Evolutionary conservation across 164 flowering plant species (phyloP), one percentile per base, ranked within the genome.

Genomic region (Litsea cubeba): DNA sequence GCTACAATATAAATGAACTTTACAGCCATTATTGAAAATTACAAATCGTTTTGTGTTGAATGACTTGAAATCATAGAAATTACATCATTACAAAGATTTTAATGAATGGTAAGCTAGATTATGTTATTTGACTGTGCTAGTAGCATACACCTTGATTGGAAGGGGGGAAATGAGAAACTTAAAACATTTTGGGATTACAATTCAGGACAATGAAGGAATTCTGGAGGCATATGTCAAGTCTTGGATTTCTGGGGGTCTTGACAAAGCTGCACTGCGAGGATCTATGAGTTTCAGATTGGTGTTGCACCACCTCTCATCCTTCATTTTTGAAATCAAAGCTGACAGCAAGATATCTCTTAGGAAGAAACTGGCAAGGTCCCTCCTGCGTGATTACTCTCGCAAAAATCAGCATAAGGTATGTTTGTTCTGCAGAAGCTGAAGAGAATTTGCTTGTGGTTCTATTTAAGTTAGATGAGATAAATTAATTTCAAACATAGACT

Each of bases 231-330:
- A 89, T 82, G 85, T 79, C 30, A 93, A 91, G 79, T 88, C 97
- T n/a, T 95, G 98, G 98, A 80, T 80, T 66, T 84, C 96, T 75
- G 97, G 96, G 72, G 84, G 83, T 28, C 94, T 93, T n/a, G 98
- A 95, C 80, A 88, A 77, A 84, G 95, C 99, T 80, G 87, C 84
- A 50, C 69, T 60, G 66, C 84, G 96, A 73, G 79, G 82, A 72
- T 89, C 97, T 58, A 46, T 87, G 25, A 73, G 94, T 67, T 93
- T 81, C 75, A 76, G 85, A 1, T 70, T 93, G 79, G 95, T 79
- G 46, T 65, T 93, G 80, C 99, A 95, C 81, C 97, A 95, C 76
- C 86, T 93, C 46, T 89, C 91, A n/a, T 84, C 86, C 32, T 89
- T 88, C 76, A 75, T 90, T 73, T 92, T 92, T 69, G 67, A 78